Percentiles rank a stretch among this genome's conserved stretches.
phyloP scores from a whole-genome alignment of 2,329 filamentous ascomycete species.

The Paracorniculantispora psalliotae region DNA sequence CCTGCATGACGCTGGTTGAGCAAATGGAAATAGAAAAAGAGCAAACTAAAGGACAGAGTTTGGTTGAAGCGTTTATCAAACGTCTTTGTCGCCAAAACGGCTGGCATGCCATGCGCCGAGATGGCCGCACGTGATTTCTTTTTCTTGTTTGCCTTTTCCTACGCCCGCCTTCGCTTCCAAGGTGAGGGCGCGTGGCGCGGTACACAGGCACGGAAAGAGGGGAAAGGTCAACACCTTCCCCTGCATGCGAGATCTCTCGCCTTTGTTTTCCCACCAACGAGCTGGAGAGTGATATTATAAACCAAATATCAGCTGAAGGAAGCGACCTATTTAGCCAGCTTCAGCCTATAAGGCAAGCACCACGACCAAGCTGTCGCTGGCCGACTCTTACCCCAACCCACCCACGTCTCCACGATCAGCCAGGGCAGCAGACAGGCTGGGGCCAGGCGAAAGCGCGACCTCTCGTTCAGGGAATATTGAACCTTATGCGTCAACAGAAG shows the following conservation, averaged over 20 bases:
- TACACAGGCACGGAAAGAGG: background rate
- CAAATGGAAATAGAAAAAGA: background rate
- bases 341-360: too few relatives aligned
- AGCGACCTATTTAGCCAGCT: too few relatives aligned
- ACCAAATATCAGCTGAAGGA: too few relatives aligned
- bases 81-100: background rate
- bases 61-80: background rate
- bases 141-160: background rate
- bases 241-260: slow-evolving; percentile 7
- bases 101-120: background rate
- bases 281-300: background rate
- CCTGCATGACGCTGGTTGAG: background rate
- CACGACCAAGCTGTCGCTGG: too few relatives aligned
- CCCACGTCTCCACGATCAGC: too few relatives aligned
- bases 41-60: background rate
- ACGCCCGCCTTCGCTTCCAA: background rate
- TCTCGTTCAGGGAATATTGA: too few relatives aligned
- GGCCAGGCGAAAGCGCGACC: too few relatives aligned
- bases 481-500: too few relatives aligned
- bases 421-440: too few relatives aligned
- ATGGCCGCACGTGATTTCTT: background rate
- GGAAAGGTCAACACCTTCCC: background rate
- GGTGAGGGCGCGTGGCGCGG: background rate
- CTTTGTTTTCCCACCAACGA: background rate
- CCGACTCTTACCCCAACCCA: too few relatives aligned